These are phyloP conservation scores for Geum urbanum DNA, from an alignment of 306 rosid genomes.

Conservation along the genomic window DNA sequence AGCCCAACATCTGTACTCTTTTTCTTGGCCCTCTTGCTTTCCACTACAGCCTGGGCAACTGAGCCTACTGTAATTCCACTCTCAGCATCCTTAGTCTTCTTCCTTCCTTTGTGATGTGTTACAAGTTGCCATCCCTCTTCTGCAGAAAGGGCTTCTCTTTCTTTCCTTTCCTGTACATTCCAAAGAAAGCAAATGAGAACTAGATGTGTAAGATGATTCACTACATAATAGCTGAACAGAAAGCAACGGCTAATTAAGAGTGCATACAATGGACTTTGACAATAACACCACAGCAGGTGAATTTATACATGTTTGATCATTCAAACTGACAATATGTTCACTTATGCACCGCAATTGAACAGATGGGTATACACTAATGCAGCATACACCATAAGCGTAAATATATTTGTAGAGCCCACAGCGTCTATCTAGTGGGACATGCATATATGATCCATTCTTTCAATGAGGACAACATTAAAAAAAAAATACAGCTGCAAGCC, in stretches of 20 bases:
- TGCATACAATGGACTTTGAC: neutral
- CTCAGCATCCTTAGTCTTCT: slow-evolving; percentile 76
- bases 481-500: neutral
- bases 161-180: slow-evolving; percentile 60
- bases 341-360: neutral
- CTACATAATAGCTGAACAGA: neutral
- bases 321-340: neutral
- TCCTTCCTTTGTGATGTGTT: slow-evolving; percentile 81
- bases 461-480: neutral
- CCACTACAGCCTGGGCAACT: slow-evolving; percentile 65
- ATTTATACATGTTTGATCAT: neutral
- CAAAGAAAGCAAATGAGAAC: slow-evolving; percentile 15
- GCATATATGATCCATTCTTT: neutral
- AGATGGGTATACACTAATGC: neutral
- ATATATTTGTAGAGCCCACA: neutral
- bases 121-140: slow-evolving; percentile 94
- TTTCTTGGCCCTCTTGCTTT: slow-evolving; percentile 59
- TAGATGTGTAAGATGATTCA: slow-evolving; percentile 1
- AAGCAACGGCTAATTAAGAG: neutral
- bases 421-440: neutral
- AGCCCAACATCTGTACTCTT: slow-evolving; percentile 56
- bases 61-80: slow-evolving; percentile 78
- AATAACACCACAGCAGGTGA: neutral
- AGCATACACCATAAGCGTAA: neutral
- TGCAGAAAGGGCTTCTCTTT: slow-evolving; percentile 61